phyloP scores from a whole-genome alignment of 2,329 filamentous ascomycete species.

The Teratosphaeria gauchensis region DNA sequence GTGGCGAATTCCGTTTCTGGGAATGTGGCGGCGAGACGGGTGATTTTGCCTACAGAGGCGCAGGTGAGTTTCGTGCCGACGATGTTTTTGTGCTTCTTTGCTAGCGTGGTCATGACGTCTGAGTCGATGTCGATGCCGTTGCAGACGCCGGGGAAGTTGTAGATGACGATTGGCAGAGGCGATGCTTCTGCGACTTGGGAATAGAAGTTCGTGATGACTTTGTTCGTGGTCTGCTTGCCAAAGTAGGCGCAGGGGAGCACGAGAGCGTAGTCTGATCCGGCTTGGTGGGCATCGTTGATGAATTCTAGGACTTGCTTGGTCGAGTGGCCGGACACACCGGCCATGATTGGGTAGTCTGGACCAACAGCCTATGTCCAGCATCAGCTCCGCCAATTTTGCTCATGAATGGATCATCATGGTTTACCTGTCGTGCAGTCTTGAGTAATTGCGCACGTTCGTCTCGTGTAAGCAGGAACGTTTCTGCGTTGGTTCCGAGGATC shows the following conservation, averaged over 20 bases:
- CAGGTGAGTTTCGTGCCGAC: slow-evolving; percentile 64
- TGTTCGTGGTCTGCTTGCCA: slow-evolving; percentile 32
- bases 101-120: slow-evolving; percentile 51
- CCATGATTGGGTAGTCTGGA: slow-evolving; percentile 34
- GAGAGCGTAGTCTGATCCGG: slow-evolving; percentile 35
- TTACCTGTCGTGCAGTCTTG: slow-evolving; percentile 26
- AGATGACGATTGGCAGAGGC: slow-evolving; percentile 56
- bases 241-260: slow-evolving; percentile 38
- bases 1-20: slow-evolving; percentile 51
- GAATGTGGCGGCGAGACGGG: slow-evolving; percentile 46
- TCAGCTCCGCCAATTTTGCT: neutral
- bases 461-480: slow-evolving; percentile 37
- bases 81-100: slow-evolving; percentile 49
- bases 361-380: slow-evolving; percentile 27
- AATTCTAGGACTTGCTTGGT: slow-evolving; percentile 36
- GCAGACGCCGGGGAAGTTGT: slow-evolving; percentile 49
- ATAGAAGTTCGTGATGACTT: slow-evolving; percentile 34
- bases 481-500: slow-evolving; percentile 38
- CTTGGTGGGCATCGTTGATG: slow-evolving; percentile 31
- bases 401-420: too few relatives aligned
- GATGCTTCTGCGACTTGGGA: slow-evolving; percentile 47
- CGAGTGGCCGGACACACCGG: slow-evolving; percentile 34
- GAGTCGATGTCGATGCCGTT: slow-evolving; percentile 60
- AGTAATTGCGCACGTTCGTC: slow-evolving; percentile 33
- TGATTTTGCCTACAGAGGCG: slow-evolving; percentile 64